These are phyloP conservation scores for Stachybotrys echinatus DNA, from an alignment of 2,329 filamentous ascomycete genomes.

Conservation along the genomic window DNA sequence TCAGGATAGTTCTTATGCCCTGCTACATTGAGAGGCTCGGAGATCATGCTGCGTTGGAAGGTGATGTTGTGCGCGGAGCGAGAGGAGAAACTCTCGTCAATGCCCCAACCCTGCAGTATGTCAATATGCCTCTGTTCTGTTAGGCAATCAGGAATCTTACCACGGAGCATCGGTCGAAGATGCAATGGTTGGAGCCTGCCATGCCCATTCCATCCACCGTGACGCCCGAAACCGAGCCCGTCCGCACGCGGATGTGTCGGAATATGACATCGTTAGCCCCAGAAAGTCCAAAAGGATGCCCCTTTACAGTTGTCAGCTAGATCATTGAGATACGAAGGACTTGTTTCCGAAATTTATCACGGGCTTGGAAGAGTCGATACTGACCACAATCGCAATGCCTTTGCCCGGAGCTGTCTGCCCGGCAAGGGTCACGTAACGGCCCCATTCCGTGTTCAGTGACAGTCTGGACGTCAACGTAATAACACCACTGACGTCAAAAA, in stretches of 20 bases:
- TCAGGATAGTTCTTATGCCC: constrained; percentile 29
- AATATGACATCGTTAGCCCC: constrained; percentile 22
- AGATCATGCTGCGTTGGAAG: constrained; percentile 27
- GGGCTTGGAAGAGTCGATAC: too few species aligned
- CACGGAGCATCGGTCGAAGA: constrained; percentile 27
- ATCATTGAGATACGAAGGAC: background rate
- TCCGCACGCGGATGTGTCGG: constrained; percentile 19
- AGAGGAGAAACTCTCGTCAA: constrained; percentile 27
- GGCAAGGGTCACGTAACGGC: constrained; percentile 33
- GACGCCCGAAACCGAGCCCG: constrained; percentile 20
- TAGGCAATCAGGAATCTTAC: background rate
- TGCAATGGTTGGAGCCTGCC: constrained; percentile 25
- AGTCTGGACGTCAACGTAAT: constrained; percentile 40
- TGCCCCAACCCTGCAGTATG: constrained; percentile 19
- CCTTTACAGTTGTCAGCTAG: constrained; percentile 9
- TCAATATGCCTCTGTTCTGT: background rate
- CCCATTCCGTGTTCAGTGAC: constrained; percentile 31
- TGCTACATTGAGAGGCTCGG: constrained; percentile 27
- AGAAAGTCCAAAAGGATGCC: constrained; percentile 21
- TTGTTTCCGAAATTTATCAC: too few species aligned
- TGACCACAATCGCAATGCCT: constrained; percentile 20
- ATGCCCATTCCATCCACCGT: constrained; percentile 29
- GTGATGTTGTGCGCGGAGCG: constrained; percentile 26
- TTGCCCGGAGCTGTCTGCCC: constrained; percentile 44
- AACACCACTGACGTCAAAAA: constrained; percentile 41